A percentile compares a stretch with the other conserved stretches of the same genome.
phyloP scores from a whole-genome alignment of 2,329 filamentous ascomycete species.

The Trichophyton verrucosum region DNA sequence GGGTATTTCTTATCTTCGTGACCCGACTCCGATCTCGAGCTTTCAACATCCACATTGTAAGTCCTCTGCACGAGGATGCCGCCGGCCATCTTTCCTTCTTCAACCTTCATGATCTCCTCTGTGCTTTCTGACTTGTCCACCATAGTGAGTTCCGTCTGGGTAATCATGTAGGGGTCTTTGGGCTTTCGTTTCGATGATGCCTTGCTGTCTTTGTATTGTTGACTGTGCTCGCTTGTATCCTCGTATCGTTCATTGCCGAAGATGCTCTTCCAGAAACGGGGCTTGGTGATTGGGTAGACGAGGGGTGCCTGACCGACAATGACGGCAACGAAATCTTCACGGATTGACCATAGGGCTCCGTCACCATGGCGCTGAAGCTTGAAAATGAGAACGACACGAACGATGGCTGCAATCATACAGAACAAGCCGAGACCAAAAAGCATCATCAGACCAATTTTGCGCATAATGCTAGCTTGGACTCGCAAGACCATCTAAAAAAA shows the following conservation, averaged over 20 bases:
- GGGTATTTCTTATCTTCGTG: not conserved
- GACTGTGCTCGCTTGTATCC: not conserved
- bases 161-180: not conserved
- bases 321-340: constrained; percentile 30
- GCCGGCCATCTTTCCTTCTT: not conserved
- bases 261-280: not conserved
- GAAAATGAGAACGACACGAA: constrained; percentile 21
- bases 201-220: not conserved
- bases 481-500: constrained; percentile 17
- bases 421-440: constrained; percentile 26
- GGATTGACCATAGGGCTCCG: constrained; percentile 29
- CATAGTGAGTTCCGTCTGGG: not conserved
- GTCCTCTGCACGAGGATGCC: not conserved
- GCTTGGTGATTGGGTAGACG: constrained; percentile 17
- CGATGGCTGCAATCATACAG: constrained; percentile 22
- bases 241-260: not conserved
- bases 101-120: not conserved
- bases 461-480: constrained; percentile 19
- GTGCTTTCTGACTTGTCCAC: not conserved
- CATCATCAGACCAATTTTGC: constrained; percentile 22
- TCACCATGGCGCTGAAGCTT: constrained; percentile 7
- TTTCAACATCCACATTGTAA: not conserved
- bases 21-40: not conserved
- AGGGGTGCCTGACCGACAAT: constrained; percentile 29
- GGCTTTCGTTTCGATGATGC: not conserved